Conservation (phyloP, 345 rosid genomes). For the Viola odorata region DNA sequence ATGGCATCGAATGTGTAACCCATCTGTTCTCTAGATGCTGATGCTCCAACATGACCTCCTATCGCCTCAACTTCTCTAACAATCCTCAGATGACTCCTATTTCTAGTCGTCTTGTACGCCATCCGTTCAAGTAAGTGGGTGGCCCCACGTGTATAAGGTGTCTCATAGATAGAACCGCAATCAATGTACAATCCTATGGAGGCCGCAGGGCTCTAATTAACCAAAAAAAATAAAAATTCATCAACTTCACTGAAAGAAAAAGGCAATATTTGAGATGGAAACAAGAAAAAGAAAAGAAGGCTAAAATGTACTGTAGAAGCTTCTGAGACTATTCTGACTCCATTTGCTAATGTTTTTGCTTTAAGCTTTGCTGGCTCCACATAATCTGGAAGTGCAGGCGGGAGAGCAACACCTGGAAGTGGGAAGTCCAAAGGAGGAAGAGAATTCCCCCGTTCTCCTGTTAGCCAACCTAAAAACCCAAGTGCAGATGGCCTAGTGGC, state of each 20-base stretch:
- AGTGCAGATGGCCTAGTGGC: conserved; percentile 37
- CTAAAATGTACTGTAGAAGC: conserved; percentile 37
- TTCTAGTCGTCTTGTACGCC: conserved; percentile 84
- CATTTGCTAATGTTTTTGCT: conserved; percentile 63
- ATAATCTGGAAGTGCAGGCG: conserved; percentile 53
- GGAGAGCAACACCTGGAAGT: conserved; percentile 49
- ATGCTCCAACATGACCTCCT: conserved; percentile 68
- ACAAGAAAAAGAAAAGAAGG: neutral
- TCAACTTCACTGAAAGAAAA: neutral
- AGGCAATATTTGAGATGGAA: neutral
- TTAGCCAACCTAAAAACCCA: conserved; percentile 60
- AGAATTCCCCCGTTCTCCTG: conserved; percentile 40
- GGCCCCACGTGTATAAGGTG: conserved; percentile 58
- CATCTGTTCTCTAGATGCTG: conserved; percentile 85
- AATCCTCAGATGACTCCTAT: conserved; percentile 66
- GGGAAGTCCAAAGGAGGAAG: conserved; percentile 55
- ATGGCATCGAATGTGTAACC: conserved; percentile 85
- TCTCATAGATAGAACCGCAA: conserved; percentile 71
- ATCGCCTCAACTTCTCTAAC: conserved; percentile 84
- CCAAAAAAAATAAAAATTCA: conserved; percentile 5
- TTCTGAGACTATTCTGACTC: conserved; percentile 68
- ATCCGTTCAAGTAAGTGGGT: conserved; percentile 80
- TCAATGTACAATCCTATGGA: conserved; percentile 74
- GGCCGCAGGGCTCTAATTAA: conserved; percentile 62
- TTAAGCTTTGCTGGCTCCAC: conserved; percentile 53